Evolutionary conservation across 805 yeast species (phyloP).

Genomic region (Yamadazyma laniorum): DNA sequence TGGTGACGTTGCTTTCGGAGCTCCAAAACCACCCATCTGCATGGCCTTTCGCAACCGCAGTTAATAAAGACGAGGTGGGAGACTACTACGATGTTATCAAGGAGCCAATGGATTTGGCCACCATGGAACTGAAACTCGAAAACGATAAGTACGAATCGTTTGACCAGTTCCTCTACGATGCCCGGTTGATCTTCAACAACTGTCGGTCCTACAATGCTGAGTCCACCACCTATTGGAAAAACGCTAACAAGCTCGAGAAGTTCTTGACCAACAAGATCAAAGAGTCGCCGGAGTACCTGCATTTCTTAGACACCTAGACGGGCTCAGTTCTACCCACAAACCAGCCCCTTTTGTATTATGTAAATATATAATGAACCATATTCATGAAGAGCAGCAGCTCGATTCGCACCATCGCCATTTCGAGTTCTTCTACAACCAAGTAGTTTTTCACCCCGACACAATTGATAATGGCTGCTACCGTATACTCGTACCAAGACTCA

Average conservation of each 20-base stretch:
- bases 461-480: constrained; percentile 14
- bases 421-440: too few relatives aligned
- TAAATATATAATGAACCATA: too few relatives aligned
- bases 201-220: constrained; percentile 93
- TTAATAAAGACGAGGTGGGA: constrained; percentile 88
- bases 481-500: constrained; percentile 53
- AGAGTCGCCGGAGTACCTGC: constrained; percentile 91
- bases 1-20: constrained; percentile 86
- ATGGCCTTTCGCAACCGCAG: constrained; percentile 97
- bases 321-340: too few relatives aligned
- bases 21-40: constrained; percentile 93
- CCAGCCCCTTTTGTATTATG: too few relatives aligned
- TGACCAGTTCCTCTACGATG: constrained; percentile 89
- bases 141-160: constrained; percentile 87
- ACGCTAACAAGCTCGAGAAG: constrained; percentile 91
- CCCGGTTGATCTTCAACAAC: constrained; percentile 80
- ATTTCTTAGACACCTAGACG: constrained; percentile 56
- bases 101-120: constrained; percentile 96
- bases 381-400: too few relatives aligned
- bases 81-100: constrained; percentile 95
- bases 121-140: constrained; percentile 92
- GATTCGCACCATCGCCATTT: too few relatives aligned
- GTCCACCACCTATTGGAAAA: constrained; percentile 90
- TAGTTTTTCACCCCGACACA: not conserved
- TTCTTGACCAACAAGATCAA: constrained; percentile 77